Conservation (phyloP, 495 filamentous ascomycete species). For the Clohesyomyces aquaticus region DNA sequence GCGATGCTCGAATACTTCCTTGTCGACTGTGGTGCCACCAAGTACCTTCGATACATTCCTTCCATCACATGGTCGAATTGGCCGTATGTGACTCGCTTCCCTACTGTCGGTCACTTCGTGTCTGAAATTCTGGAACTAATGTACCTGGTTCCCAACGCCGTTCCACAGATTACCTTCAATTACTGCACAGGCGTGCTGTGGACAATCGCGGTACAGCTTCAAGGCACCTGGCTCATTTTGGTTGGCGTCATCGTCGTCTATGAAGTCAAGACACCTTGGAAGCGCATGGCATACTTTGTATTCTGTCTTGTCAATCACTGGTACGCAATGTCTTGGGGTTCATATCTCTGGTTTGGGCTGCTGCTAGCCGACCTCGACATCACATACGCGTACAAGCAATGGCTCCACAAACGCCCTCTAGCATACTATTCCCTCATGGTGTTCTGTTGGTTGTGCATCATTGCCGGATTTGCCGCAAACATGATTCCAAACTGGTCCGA, state of each 20-base stretch:
- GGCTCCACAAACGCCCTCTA: conserved; percentile 38
- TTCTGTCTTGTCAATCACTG: conserved; percentile 49
- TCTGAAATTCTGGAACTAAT: conserved; percentile 48
- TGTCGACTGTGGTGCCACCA: conserved; percentile 48
- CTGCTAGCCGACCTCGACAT: conserved; percentile 51
- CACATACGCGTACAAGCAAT: conserved; percentile 49
- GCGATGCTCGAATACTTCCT: conserved; percentile 52
- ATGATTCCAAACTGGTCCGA: conserved; percentile 39
- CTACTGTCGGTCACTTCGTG: conserved; percentile 47
- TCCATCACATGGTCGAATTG: conserved; percentile 52
- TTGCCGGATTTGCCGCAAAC: conserved; percentile 43
- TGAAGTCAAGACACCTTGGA: conserved; percentile 53
- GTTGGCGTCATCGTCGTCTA: conserved; percentile 48
- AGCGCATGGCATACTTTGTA: conserved; percentile 50
- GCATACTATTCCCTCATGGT: conserved; percentile 44
- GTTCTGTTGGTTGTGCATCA: conserved; percentile 35
- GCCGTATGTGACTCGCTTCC: conserved; percentile 46
- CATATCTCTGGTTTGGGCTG: conserved; percentile 50
- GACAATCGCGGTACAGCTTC: conserved; percentile 53
- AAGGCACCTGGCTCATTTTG: conserved; percentile 49
- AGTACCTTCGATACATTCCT: conserved; percentile 50
- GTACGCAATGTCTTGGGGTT: conserved; percentile 51
- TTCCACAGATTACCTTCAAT: conserved; percentile 51
- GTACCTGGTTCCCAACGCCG: conserved; percentile 53
- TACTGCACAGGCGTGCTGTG: conserved; percentile 53